phyloP scores from a whole-genome alignment of 1,139 yeast genomes.

The Kurtzmaniella quercitrusa region DNA sequence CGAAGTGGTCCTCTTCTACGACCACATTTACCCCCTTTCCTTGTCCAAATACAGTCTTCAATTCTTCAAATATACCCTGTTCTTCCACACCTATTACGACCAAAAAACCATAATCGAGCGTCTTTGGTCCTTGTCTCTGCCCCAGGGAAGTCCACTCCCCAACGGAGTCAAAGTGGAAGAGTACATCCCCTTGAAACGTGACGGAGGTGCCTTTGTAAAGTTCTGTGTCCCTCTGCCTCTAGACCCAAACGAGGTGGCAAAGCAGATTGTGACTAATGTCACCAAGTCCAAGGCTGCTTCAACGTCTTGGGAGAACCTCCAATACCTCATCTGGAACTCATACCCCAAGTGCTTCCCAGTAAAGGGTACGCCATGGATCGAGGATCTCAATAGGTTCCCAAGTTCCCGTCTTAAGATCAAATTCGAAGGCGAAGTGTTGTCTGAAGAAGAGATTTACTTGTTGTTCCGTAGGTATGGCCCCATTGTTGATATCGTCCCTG shows the following conservation, averaged over 20 bases:
- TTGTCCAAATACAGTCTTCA: conserved; percentile 19
- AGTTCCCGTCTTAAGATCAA: conserved; percentile 57
- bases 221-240: conserved; percentile 54
- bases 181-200: conserved; percentile 68
- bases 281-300: conserved; percentile 21
- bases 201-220: conserved; percentile 91
- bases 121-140: conserved; percentile 19
- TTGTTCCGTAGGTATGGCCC: conserved; percentile 84
- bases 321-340: conserved; percentile 21
- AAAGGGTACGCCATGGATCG: conserved; percentile 94
- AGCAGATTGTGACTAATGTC: conserved; percentile 48
- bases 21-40: conserved; percentile 31
- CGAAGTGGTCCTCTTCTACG: conserved; percentile 37
- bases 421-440: conserved; percentile 68
- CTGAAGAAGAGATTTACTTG: conserved; percentile 82
- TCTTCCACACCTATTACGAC: conserved; percentile 3
- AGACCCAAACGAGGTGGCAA: conserved; percentile 47
- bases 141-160: conserved; percentile 27
- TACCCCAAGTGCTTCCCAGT: conserved; percentile 62
- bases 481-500: conserved; percentile 68
- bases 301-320: conserved; percentile 11
- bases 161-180: conserved; percentile 24
- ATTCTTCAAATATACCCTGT: conserved; percentile 9
- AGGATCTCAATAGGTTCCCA: conserved; percentile 79
- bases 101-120: conserved; percentile 17